A percentile compares a stretch with the other conserved stretches of the same genome.
Conservation (phyloP, 2,329 filamentous ascomycete species). For the Aspergillus spinulosporus region DNA sequence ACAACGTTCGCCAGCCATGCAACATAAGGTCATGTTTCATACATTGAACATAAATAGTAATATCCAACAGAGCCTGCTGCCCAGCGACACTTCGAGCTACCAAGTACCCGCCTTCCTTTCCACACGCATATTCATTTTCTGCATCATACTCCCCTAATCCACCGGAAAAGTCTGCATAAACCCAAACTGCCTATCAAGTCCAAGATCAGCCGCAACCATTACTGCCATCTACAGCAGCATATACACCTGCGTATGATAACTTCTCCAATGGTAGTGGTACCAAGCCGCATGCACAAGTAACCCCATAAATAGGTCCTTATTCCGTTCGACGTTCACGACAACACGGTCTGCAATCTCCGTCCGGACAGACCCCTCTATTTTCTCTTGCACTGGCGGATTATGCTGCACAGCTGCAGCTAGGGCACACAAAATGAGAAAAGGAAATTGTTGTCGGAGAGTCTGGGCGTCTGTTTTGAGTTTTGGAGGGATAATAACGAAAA, state of each 20-base stretch:
- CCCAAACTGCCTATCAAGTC: not conserved
- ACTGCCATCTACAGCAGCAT: constrained; percentile 11
- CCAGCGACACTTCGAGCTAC: not conserved
- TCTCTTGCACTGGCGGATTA: constrained; percentile 1
- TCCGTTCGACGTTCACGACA: constrained; percentile 11
- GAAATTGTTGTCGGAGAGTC: constrained; percentile 3
- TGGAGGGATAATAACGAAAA: constrained; percentile 13
- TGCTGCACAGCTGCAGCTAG: constrained; percentile 8
- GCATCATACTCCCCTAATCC: not conserved
- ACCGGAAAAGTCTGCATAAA: not conserved
- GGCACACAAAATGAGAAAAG: constrained; percentile 12
- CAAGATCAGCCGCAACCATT: constrained; percentile 7
- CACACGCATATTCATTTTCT: not conserved
- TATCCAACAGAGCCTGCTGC: constrained; percentile 14
- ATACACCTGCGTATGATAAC: constrained; percentile 14
- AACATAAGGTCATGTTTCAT: too few relatives aligned
- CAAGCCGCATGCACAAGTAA: constrained; percentile 17
- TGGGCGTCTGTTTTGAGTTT: not conserved
- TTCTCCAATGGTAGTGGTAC: constrained; percentile 17
- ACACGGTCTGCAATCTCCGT: constrained; percentile 5
- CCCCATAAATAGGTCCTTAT: constrained; percentile 14
- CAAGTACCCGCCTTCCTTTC: not conserved
- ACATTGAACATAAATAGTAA: constrained; percentile 14
- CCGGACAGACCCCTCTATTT: constrained; percentile 4
- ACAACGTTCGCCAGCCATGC: not conserved